Percentiles rank a stretch among this genome's conserved stretches.
Conservation (phyloP, 768 basidiomycete genomes). For the Tricholoma hemisulphureum region DNA sequence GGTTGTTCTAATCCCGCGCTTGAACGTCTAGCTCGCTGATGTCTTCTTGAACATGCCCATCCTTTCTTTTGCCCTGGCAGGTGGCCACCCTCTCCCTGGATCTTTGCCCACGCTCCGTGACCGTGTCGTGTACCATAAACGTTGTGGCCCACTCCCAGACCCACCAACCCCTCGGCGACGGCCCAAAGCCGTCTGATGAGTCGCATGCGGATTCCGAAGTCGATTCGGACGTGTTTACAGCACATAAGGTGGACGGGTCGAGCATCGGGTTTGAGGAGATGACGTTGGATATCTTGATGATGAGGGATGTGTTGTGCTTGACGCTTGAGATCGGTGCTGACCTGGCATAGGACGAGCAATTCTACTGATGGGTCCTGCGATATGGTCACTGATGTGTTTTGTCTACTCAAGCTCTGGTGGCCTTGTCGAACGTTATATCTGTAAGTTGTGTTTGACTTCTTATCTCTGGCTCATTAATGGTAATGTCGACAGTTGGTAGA, state of each 20-base stretch:
- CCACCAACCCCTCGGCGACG: background rate
- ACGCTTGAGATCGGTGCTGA: background rate
- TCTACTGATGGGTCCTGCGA: conserved; percentile 31
- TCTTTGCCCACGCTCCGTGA: conserved; percentile 41
- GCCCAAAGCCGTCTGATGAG: conserved; percentile 7
- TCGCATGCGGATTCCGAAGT: conserved; percentile 14
- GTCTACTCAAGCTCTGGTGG: conserved; percentile 32
- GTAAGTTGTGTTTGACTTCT: conserved; percentile 22
- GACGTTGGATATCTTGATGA: conserved; percentile 38
- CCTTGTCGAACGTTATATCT: conserved; percentile 39
- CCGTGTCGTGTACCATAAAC: conserved; percentile 43
- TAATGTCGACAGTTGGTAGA: conserved; percentile 34
- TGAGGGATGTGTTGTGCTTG: conserved; percentile 15
- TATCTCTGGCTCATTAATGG: background rate
- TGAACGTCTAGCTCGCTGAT: conserved; percentile 37
- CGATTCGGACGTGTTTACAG: conserved; percentile 19
- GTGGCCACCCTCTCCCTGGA: conserved; percentile 37
- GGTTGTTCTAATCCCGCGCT: background rate
- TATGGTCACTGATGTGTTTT: background rate
- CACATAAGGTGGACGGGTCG: conserved; percentile 39
- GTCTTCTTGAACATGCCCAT: conserved; percentile 42
- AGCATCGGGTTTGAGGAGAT: conserved; percentile 43
- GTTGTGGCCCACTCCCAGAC: conserved; percentile 15
- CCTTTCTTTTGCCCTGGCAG: conserved; percentile 35
- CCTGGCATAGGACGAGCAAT: conserved; percentile 39